Evolutionary conservation across 345 rosid species (phyloP).

Genomic region (Camelina sativa): DNA sequence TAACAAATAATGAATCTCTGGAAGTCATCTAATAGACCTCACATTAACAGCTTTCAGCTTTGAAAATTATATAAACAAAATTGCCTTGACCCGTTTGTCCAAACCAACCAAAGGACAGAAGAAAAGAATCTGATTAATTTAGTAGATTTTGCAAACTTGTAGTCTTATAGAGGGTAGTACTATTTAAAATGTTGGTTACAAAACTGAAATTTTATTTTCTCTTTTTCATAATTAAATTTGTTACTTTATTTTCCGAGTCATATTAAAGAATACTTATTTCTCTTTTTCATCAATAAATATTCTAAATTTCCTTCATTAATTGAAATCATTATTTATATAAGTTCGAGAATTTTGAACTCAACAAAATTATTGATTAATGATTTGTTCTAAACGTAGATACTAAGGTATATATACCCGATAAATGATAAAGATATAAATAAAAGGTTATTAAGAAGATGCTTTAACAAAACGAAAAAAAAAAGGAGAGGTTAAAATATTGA

Average conservation of each 20-base stretch:
- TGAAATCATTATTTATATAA: background rate
- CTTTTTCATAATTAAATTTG: background rate
- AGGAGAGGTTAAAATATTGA: background rate
- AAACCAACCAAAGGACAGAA: slow-evolving; percentile 38
- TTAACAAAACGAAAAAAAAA: no score
- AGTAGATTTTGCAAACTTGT: background rate
- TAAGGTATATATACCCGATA: slow-evolving; percentile 3
- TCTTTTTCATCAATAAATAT: no score
- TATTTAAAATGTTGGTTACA: background rate
- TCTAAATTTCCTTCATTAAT: background rate
- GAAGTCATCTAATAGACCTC: slow-evolving; percentile 29
- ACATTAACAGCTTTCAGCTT: slow-evolving; percentile 12
- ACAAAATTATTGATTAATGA: background rate
- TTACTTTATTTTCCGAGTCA: no score
- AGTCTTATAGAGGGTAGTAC: background rate
- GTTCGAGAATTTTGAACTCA: background rate
- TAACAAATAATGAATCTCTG: slow-evolving; percentile 13
- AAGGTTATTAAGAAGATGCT: background rate
- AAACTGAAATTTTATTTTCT: background rate
- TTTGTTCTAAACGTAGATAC: background rate
- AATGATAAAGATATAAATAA: background rate
- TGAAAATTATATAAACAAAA: background rate
- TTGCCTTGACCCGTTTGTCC: slow-evolving; percentile 23
- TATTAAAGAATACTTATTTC: no score
- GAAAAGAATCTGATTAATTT: background rate